These are phyloP conservation scores for Colletotrichum theobromicola DNA, from an alignment of 2,329 filamentous ascomycete genomes.

Conservation along the genomic window DNA sequence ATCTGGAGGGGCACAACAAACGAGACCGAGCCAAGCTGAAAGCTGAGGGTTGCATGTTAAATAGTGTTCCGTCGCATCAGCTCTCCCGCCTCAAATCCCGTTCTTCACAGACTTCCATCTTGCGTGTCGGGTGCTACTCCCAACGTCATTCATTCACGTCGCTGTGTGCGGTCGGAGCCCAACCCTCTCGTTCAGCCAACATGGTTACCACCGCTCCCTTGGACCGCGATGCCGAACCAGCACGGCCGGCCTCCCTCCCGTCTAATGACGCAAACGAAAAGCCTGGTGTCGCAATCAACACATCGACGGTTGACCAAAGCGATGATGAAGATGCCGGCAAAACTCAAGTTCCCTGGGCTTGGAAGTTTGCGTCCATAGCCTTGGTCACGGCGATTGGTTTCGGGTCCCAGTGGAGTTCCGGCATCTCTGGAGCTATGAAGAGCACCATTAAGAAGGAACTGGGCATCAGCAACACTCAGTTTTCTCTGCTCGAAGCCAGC, in stretches of 20 bases:
- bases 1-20: neutral
- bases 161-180: neutral
- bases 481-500: constrained; percentile 62
- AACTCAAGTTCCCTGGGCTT: neutral
- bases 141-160: neutral
- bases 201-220: neutral
- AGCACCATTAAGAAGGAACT: constrained; percentile 66
- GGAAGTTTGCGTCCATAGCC: constrained; percentile 42
- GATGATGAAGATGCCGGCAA: neutral
- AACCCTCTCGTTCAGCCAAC: neutral
- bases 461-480: constrained; percentile 64
- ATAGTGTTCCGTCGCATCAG: neutral
- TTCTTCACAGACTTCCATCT: neutral
- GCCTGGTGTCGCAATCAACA: neutral
- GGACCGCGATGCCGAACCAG: neutral
- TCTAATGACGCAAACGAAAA: neutral
- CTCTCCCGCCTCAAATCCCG: neutral
- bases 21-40: neutral
- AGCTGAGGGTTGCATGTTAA: neutral
- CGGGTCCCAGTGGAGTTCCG: constrained; percentile 63
- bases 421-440: constrained; percentile 66
- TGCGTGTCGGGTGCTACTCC: neutral
- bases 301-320: neutral
- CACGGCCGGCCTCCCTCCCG: neutral
- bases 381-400: constrained; percentile 62